A percentile compares a stretch with the other conserved stretches of the same genome.
phyloP scores from a whole-genome alignment of 192 early-diverging fungal genomes.

The Haplosporangium gracile region DNA sequence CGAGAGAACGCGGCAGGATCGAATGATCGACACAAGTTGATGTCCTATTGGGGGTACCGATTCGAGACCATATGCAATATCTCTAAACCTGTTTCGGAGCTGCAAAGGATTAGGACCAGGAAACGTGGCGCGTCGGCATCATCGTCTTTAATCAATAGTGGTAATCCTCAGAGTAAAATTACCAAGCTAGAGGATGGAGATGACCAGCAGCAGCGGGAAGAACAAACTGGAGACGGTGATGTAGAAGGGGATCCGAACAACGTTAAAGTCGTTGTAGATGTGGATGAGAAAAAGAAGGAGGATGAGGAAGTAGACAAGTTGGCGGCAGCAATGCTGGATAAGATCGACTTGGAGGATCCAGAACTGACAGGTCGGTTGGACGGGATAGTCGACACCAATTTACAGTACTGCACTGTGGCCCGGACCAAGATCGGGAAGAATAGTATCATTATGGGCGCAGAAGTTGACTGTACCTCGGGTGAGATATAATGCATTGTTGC shows the following conservation, averaged over 20 bases:
- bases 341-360: slow-evolving; percentile 53
- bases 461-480: slow-evolving; percentile 88
- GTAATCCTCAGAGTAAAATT: neutral
- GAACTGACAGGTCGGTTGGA: slow-evolving; percentile 58
- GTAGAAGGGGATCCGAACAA: neutral
- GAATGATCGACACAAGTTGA: slow-evolving; percentile 69
- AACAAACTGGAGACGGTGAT: neutral
- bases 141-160: neutral
- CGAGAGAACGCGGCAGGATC: slow-evolving; percentile 50
- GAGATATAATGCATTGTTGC: slow-evolving; percentile 4
- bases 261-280: too few relatives aligned
- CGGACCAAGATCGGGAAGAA: slow-evolving; percentile 78
- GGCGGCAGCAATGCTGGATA: neutral
- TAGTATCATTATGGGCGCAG: slow-evolving; percentile 87
- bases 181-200: neutral
- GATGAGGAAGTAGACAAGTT: neutral
- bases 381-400: slow-evolving; percentile 80
- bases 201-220: too few relatives aligned
- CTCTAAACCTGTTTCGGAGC: slow-evolving; percentile 63
- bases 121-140: neutral
- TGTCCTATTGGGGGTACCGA: slow-evolving; percentile 92
- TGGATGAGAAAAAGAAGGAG: neutral
- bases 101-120: slow-evolving; percentile 36
- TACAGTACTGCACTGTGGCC: slow-evolving; percentile 92
- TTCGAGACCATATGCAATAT: slow-evolving; percentile 87